These are phyloP conservation scores for Echinosphaeria canescens DNA, from an alignment of 2,329 filamentous ascomycete species.

Conservation along the genomic window DNA sequence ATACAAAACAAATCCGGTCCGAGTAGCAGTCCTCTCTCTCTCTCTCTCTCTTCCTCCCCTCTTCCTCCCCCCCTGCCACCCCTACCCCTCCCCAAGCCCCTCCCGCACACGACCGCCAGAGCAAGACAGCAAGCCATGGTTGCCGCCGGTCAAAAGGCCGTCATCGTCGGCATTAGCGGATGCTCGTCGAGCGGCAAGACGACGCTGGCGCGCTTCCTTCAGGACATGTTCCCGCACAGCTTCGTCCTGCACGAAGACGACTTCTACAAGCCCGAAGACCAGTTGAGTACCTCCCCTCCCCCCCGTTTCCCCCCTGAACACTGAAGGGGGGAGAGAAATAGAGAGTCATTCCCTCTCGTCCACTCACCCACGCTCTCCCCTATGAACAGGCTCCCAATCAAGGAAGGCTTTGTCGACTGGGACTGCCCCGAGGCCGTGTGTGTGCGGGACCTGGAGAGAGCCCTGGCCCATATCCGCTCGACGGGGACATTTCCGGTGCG, in stretches of 20 bases:
- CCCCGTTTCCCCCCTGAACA: not conserved
- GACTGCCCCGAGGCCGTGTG: constrained; percentile 70
- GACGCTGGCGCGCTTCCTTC: constrained; percentile 67
- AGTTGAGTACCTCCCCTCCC: too few species aligned
- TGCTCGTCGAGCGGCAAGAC: constrained; percentile 92
- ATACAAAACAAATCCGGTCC: too few species aligned
- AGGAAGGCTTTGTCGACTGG: constrained; percentile 60
- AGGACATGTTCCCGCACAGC: constrained; percentile 54
- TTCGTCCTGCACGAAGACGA: constrained; percentile 93
- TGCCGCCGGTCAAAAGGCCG: constrained; percentile 22
- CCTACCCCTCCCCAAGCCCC: too few species aligned
- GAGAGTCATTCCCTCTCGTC: not conserved
- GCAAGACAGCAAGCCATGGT: too few species aligned
- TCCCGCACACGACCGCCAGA: too few species aligned
- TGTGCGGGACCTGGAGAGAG: constrained; percentile 40
- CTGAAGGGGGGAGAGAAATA: too few species aligned
- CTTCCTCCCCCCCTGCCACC: too few species aligned
- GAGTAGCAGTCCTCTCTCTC: too few species aligned
- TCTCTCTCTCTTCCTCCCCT: too few species aligned
- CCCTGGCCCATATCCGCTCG: constrained; percentile 47
- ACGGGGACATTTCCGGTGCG: constrained; percentile 44
- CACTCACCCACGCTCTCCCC: constrained; percentile 1
- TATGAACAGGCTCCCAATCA: constrained; percentile 24
- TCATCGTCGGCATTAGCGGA: constrained; percentile 69
- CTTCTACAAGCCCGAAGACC: constrained; percentile 67